phyloP scores from a whole-genome alignment of 108 stramenopile species.

The Mediolabrus comicus region DNA sequence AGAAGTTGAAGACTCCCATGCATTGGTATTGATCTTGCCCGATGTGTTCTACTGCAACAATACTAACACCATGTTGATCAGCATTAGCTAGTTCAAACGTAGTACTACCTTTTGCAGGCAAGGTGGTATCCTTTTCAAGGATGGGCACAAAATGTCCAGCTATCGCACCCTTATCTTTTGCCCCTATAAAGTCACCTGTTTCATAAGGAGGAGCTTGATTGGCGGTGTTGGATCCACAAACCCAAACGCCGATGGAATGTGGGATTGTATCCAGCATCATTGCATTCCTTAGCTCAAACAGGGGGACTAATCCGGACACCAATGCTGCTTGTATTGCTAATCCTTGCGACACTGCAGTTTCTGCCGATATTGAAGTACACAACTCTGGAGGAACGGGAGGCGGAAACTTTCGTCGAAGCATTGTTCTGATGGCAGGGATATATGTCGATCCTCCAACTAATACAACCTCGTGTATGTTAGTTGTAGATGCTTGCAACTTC shows the following conservation, averaged over 20 bases:
- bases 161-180: background rate
- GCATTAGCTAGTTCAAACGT: slow-evolving; percentile 60
- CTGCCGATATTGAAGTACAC: slow-evolving; percentile 67
- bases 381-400: slow-evolving; percentile 52
- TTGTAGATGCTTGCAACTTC: background rate
- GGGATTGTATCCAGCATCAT: slow-evolving; percentile 85
- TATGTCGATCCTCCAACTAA: slow-evolving; percentile 81
- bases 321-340: slow-evolving; percentile 81
- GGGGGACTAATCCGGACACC: slow-evolving; percentile 55
- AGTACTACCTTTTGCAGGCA: slow-evolving; percentile 66
- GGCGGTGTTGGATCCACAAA: slow-evolving; percentile 3
- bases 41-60: slow-evolving; percentile 71
- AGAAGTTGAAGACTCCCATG: slow-evolving; percentile 69
- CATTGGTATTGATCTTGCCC: slow-evolving; percentile 47
- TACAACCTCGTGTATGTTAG: slow-evolving; percentile 68
- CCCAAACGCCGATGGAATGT: slow-evolving; percentile 78
- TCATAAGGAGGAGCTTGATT: slow-evolving; percentile 7
- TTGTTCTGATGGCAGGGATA: slow-evolving; percentile 60
- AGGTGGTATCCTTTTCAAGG: slow-evolving; percentile 54
- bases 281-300: slow-evolving; percentile 66
- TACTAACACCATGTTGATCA: slow-evolving; percentile 67
- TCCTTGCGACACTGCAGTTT: slow-evolving; percentile 81
- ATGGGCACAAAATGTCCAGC: slow-evolving; percentile 55
- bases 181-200: slow-evolving; percentile 33
- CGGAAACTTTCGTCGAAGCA: slow-evolving; percentile 67